Evolutionary conservation across 352 stramenopile genomes (phyloP), one percentile per base, ranked within the genome.

Genomic region (Phytophthora aleatoria): DNA sequence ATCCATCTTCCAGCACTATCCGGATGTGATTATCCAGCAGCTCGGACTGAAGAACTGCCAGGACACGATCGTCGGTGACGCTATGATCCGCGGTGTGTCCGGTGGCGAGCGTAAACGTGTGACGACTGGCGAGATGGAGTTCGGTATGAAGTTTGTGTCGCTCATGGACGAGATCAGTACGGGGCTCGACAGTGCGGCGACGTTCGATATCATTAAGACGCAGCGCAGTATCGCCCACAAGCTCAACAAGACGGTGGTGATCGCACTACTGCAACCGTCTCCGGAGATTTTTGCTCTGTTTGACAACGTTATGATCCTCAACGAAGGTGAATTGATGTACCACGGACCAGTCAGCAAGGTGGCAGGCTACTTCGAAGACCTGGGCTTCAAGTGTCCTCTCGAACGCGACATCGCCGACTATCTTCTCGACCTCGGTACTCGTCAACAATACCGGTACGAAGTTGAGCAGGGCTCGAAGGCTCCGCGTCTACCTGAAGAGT

Each of bases 281-380:
- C 91, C 93, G 4, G 91, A 98, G 74, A 89, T 94, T 9, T 94
- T 94, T 26, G 73, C 78, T 6, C 62, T 97, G 26, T 98, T 98
- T 71, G 64, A 67, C 51, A 43, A 71, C 41, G 64, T 71, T 20
- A 64, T 72, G 57, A 72, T 72, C 52, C 38, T 98, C 28, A 87
- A 89, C 67, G 35, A 15, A 41, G 35, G 35, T n/a, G 35, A 41
- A 3, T 41, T 41, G 35, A 41, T 41, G 35, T 41, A 41, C 35
- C 35, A 41, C 35, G 35, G 35, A 41, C 35, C 35, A 41, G n/a
- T 41, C 11, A 41, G 16, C 35, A 16, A 41, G 35, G 35, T 41
- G 35, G 35, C 16, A 41, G 11, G 35, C 2, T 41, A 41, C 35
- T 41, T 41, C 35, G 35, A 41, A 41, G 35, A 15, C 35, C 35